phyloP scores from a whole-genome alignment of 2,329 filamentous ascomycete species.

The Penicillium hordei region DNA sequence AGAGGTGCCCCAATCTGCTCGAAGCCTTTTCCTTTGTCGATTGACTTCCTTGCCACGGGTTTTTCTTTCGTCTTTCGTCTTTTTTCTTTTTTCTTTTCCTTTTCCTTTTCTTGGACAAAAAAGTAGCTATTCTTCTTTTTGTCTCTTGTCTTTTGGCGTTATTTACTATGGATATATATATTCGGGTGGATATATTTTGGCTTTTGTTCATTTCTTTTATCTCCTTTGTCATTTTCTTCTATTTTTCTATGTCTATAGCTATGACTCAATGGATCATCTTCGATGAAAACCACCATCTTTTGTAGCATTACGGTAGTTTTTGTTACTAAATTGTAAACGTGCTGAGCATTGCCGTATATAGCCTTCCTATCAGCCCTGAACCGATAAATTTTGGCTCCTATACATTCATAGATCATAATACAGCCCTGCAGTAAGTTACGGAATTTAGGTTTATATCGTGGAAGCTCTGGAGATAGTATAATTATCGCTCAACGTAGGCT shows the following conservation, averaged over 20 bases:
- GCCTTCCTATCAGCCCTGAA: not conserved
- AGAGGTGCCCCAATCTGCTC: conserved; percentile 2
- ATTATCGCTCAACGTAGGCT: not conserved
- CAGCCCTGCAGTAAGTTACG: not conserved
- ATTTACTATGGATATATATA: conserved; percentile 19
- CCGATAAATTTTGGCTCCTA: no score
- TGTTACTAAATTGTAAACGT: no score
- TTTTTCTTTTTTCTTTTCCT: not conserved
- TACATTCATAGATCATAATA: not conserved
- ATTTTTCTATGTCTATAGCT: conserved; percentile 24
- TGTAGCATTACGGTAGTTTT: not conserved
- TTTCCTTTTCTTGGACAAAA: conserved; percentile 14
- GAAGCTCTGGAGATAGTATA: no score
- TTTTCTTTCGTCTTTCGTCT: conserved; percentile 1
- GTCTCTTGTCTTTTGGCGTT: conserved; percentile 13
- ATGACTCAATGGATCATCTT: conserved; percentile 13
- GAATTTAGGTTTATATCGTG: not conserved
- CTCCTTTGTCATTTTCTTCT: conserved; percentile 21
- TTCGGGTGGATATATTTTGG: conserved; percentile 10
- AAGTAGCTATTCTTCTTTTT: conserved; percentile 7
- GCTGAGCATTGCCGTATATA: no score
- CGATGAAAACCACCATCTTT: not conserved
- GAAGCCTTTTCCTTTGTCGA: conserved; percentile 12
- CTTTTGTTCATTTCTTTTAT: conserved; percentile 8
- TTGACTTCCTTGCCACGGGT: conserved; percentile 9